A percentile compares a stretch with the other conserved stretches of the same genome.
Conservation (phyloP, 2,329 filamentous ascomycete genomes). For the Didymella sp. region DNA sequence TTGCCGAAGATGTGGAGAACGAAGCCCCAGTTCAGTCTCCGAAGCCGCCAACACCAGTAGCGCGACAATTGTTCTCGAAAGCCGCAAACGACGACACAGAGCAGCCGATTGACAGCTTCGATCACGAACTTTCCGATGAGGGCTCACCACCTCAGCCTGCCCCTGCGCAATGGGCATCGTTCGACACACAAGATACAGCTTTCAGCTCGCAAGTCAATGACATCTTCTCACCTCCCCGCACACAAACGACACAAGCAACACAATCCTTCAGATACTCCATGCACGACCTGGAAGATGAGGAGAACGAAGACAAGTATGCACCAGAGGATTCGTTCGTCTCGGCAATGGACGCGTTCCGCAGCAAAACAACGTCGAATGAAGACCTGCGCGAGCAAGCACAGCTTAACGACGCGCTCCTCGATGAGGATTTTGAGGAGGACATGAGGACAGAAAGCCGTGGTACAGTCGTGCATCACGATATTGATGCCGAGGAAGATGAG, state of each 20-base stretch:
- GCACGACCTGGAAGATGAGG: slow-evolving; percentile 27
- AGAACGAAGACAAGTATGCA: slow-evolving; percentile 30
- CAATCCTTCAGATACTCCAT: slow-evolving; percentile 41
- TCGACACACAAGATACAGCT: slow-evolving; percentile 40
- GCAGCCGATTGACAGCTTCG: slow-evolving; percentile 31
- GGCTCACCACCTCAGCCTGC: slow-evolving; percentile 20
- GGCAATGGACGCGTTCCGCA: slow-evolving; percentile 53
- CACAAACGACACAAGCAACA: slow-evolving; percentile 45
- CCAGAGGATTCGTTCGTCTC: slow-evolving; percentile 58
- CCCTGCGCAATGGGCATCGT: slow-evolving; percentile 44
- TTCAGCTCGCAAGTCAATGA: slow-evolving; percentile 37
- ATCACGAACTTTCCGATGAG: slow-evolving; percentile 20
- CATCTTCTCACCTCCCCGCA: slow-evolving; percentile 42
- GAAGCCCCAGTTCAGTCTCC: slow-evolving; percentile 34
- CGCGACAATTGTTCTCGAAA: slow-evolving; percentile 40
- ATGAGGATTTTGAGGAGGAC: slow-evolving; percentile 37
- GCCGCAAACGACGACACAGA: slow-evolving; percentile 40
- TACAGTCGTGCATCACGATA: slow-evolving; percentile 37
- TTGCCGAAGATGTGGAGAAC: slow-evolving; percentile 62
- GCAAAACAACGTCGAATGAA: slow-evolving; percentile 41
- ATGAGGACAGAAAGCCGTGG: slow-evolving; percentile 26
- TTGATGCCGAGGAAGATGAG: slow-evolving; percentile 28
- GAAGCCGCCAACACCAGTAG: slow-evolving; percentile 34
- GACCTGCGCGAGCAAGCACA: slow-evolving; percentile 30
- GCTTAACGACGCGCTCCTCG: slow-evolving; percentile 42